Evolutionary conservation across 495 filamentous ascomycete genomes (phyloP).

Genomic region (Penicillium cosmopolitanum): DNA sequence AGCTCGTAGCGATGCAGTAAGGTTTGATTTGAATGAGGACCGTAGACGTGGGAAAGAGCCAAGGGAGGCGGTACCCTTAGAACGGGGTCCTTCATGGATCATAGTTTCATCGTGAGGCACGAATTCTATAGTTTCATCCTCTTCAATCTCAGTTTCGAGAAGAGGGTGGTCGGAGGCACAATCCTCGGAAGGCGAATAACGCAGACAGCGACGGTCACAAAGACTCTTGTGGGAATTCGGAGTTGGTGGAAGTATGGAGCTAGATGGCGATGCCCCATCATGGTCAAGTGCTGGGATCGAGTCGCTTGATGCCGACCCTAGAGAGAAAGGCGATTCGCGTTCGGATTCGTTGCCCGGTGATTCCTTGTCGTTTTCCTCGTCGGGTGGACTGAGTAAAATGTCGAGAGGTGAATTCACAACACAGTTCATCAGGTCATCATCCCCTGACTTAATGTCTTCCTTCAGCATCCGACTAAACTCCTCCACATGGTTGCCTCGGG

Average conservation of each 20-base stretch:
- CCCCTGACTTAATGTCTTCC: slow-evolving; percentile 41
- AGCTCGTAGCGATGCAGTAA: slow-evolving; percentile 88
- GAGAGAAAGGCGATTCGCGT: slow-evolving; percentile 44
- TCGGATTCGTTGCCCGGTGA: slow-evolving; percentile 42
- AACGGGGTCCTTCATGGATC: slow-evolving; percentile 14
- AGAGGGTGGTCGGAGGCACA: slow-evolving; percentile 62
- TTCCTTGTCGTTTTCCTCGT: slow-evolving; percentile 42
- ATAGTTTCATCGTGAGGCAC: slow-evolving; percentile 23
- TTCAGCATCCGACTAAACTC: slow-evolving; percentile 50
- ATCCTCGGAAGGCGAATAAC: slow-evolving; percentile 52
- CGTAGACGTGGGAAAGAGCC: slow-evolving; percentile 44
- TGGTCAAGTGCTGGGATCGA: slow-evolving; percentile 65
- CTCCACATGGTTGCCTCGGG: slow-evolving; percentile 48
- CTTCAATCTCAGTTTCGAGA: slow-evolving; percentile 41
- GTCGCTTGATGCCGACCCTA: slow-evolving; percentile 59
- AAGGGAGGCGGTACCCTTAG: slow-evolving; percentile 30
- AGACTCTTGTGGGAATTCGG: slow-evolving; percentile 42
- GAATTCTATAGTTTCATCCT: slow-evolving; percentile 32
- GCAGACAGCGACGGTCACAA: slow-evolving; percentile 44
- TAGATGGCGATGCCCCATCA: slow-evolving; percentile 53
- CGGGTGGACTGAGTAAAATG: slow-evolving; percentile 51
- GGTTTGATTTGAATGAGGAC: slow-evolving; percentile 84
- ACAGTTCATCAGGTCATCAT: slow-evolving; percentile 36
- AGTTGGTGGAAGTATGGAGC: slow-evolving; percentile 40
- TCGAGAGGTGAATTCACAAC: slow-evolving; percentile 42